These are phyloP conservation scores for Stephania cephalantha DNA, from an alignment of 164 flowering plant species.

Conservation along the genomic window DNA sequence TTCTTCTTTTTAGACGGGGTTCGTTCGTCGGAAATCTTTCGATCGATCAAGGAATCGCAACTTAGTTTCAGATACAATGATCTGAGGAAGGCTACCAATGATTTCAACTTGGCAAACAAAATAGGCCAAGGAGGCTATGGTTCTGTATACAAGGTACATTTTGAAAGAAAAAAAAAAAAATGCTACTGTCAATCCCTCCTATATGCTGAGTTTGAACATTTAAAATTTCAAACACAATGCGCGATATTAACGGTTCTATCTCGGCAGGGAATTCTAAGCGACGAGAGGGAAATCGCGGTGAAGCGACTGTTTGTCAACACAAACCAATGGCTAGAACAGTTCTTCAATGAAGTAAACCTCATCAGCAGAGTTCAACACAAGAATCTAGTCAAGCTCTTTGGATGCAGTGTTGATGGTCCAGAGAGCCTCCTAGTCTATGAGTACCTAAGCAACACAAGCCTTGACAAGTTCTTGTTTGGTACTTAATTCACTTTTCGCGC, in stretches of 20 bases:
- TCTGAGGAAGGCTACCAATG: not conserved
- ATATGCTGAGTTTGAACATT: not conserved
- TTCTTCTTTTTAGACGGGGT: not conserved
- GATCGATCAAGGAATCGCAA: not conserved
- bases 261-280: not conserved
- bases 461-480: slow-evolving; percentile 1
- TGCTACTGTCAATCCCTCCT: not conserved
- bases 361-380: slow-evolving; percentile 1
- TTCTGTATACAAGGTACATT: not conserved
- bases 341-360: slow-evolving; percentile 3
- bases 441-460: slow-evolving; percentile 1
- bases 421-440: slow-evolving; percentile 20
- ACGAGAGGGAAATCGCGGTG: slow-evolving; percentile 1
- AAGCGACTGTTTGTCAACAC: not conserved
- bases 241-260: not conserved
- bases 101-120: not conserved
- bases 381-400: slow-evolving; percentile 2
- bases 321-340: not conserved
- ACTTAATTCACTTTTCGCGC: not conserved
- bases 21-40: not conserved
- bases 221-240: not conserved
- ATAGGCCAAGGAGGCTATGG: slow-evolving; percentile 3
- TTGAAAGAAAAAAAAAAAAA: no score
- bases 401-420: slow-evolving; percentile 10
- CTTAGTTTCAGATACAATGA: slow-evolving; percentile 3